phyloP scores from a whole-genome alignment of 2,329 filamentous ascomycete genomes.

The Aspergillus cejpii region DNA sequence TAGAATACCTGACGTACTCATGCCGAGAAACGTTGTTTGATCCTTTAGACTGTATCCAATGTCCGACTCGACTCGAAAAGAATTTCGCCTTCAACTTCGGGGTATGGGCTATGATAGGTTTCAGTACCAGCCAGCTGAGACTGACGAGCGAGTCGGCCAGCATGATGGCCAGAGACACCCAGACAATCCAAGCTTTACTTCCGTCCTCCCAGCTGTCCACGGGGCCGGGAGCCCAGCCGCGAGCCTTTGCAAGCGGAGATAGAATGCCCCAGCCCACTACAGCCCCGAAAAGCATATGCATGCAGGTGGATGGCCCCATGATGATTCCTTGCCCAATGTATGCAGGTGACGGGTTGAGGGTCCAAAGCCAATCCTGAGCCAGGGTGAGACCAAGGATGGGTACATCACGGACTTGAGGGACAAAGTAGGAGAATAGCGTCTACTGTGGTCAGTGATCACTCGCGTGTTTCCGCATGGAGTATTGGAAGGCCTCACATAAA shows the following conservation, averaged over 20 bases:
- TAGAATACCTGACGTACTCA: conserved; percentile 29
- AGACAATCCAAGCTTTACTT: conserved; percentile 98
- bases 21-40: conserved; percentile 15
- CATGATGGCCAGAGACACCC: conserved; percentile 95
- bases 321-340: conserved; percentile 98
- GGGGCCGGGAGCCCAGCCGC: conserved; percentile 81
- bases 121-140: conserved; percentile 67
- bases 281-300: conserved; percentile 91
- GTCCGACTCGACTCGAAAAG: conserved; percentile 25
- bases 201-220: conserved; percentile 86
- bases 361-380: conserved; percentile 84
- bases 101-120: conserved; percentile 52
- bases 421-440: conserved; percentile 82
- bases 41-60: conserved; percentile 22
- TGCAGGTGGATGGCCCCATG: conserved; percentile 91
- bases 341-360: conserved; percentile 89
- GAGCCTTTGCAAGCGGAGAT: conserved; percentile 77
- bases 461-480: not conserved
- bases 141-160: conserved; percentile 86
- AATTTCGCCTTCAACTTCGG: conserved; percentile 30
- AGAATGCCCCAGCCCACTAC: conserved; percentile 84
- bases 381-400: conserved; percentile 73
- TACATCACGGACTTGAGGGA: conserved; percentile 76
- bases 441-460: conserved; percentile 36
- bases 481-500: conserved; percentile 39